Base-by-base conservation (phyloP, 169 alveolate genomes). In the Cyclospora cayetanensis region DNA sequence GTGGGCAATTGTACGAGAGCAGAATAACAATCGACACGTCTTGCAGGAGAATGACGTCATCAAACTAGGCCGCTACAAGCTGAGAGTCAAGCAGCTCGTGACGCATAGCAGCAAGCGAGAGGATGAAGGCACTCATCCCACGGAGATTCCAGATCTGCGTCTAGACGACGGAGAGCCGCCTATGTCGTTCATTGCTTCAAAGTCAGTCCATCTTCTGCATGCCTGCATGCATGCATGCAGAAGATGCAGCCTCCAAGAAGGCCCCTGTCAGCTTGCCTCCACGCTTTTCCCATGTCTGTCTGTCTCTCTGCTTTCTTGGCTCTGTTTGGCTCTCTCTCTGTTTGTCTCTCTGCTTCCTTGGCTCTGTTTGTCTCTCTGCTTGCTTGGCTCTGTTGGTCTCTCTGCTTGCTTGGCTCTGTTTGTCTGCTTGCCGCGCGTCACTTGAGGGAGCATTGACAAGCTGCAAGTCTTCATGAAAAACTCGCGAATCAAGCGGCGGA, bases 31-130 rank as follows among this genome's bases (percentile, higher is more conserved):
- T 87, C 90, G 95, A 72, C 95, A 91, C 92, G 94, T 96, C 34
- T 77, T 98, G 85, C 98, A 96, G 52, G 99, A 97, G 92, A 96
- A 97, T 90, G 99, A 98, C 92, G 91, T 97, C 83, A 96, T 98
- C 84, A 98, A 98, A 82, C 94, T 98, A 50, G 99, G 99, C 18
- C 94, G 99, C 27, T 98, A 96, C 94, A 95, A 98, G 65, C 95
- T 98, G 72, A 93, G 97, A 35, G 99, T 98, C 43, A 94, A 96
- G 82, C 98, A 97, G 89, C 93, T 97, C 20, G 94, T 91, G 39
- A 65, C 83, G 25, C 80, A 29, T 25, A 63, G 27, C 29, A 20
- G 29, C 46, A 77, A 31, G 35, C 4, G 55, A 50, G 65, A 31
- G 66, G 66, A 34, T 25, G 76, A 4, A 22, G 43, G 65, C 20